Percentiles rank a stretch among this genome's conserved stretches.
phyloP scores from a whole-genome alignment of 2,329 filamentous ascomycete genomes.

The Xylariomycetidae sp. region DNA sequence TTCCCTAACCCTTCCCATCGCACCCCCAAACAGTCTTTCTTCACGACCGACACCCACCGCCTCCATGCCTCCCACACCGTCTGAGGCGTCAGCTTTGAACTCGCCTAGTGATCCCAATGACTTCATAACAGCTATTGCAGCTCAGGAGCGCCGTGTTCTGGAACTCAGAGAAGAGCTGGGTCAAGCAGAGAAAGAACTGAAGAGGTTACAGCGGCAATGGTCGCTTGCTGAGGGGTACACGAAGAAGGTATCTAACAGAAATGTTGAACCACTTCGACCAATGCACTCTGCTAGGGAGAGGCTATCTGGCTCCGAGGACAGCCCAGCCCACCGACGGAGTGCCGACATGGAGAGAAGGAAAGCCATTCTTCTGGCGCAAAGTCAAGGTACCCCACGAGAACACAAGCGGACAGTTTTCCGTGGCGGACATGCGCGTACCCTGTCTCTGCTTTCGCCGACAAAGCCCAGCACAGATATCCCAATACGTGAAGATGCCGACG shows the following conservation, averaged over 20 bases:
- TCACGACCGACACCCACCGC: conserved; percentile 48
- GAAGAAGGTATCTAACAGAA: conserved; percentile 64
- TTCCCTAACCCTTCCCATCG: conserved; percentile 59
- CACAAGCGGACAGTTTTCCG: conserved; percentile 62
- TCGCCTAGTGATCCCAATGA: conserved; percentile 54
- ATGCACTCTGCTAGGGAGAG: conserved; percentile 15
- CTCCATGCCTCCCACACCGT: conserved; percentile 46
- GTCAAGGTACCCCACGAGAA: conserved; percentile 34
- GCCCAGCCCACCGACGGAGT: conserved; percentile 34
- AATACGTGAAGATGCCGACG: conserved; percentile 41
- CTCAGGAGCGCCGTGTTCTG: conserved; percentile 84
- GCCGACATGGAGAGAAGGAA: conserved; percentile 71
- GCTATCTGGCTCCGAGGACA: conserved; percentile 32
- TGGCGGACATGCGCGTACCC: conserved; percentile 57
- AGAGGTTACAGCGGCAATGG: conserved; percentile 78
- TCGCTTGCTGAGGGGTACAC: conserved; percentile 69
- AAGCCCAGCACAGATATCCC: conserved; percentile 41
- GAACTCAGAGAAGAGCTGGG: conserved; percentile 88
- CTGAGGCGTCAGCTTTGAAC: conserved; percentile 36
- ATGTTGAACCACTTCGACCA: conserved; percentile 52
- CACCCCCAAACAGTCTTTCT: conserved; percentile 46
- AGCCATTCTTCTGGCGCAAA: conserved; percentile 53
- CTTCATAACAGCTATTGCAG: conserved; percentile 84
- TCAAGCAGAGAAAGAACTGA: conserved; percentile 74
- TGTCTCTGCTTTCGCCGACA: conserved; percentile 78